phyloP scores from a whole-genome alignment of 306 rosid species.

The Rosa lucieae region DNA sequence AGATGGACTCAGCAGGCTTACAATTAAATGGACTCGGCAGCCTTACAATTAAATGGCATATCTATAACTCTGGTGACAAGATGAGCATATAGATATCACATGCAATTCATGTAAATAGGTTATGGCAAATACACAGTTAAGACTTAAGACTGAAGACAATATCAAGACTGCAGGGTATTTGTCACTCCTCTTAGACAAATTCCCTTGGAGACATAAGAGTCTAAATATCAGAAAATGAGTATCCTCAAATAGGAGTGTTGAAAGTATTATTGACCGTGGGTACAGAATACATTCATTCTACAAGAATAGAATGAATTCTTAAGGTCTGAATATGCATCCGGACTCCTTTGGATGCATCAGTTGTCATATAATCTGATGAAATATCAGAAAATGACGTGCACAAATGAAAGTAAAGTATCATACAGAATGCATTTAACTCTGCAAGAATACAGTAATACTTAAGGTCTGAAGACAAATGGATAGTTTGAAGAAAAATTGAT shows the following conservation, averaged over 20 bases:
- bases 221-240: background rate
- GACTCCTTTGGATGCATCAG: background rate
- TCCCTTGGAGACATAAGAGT: background rate
- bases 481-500: background rate
- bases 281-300: background rate
- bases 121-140: background rate
- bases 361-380: background rate
- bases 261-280: background rate
- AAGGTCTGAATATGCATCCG: background rate
- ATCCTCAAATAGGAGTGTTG: background rate
- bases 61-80: background rate
- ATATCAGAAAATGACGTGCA: background rate
- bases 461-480: background rate
- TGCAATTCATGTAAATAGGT: background rate
- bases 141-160: background rate
- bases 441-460: background rate
- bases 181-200: background rate
- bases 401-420: background rate
- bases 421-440: background rate
- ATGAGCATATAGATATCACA: background rate
- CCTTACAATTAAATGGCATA: background rate
- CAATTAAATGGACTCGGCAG: background rate
- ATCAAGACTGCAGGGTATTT: background rate
- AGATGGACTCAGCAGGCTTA: background rate
- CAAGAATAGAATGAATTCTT: background rate